Base-by-base conservation (phyloP, 164 flowering plant genomes). In the Vitis amurensis region DNA sequence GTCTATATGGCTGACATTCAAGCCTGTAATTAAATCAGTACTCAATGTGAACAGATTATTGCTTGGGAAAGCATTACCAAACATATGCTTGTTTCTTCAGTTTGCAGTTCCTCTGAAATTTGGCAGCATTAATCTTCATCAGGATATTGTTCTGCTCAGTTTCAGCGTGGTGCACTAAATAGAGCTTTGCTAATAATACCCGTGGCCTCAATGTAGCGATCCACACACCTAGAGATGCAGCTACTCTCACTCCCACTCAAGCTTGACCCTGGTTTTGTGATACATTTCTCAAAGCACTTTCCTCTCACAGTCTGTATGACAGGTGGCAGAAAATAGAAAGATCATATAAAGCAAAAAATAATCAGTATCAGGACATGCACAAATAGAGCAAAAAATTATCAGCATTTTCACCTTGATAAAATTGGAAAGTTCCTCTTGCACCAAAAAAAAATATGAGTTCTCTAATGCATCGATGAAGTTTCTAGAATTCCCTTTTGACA, bases 181-280 rank as follows among this genome's bases (percentile, higher is more conserved):
- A 94, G 82, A 72, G 98, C 84, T 80, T 72, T 86, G 79, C 95
- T 81, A 17, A 96, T 61, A 47, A 96, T 90, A 44, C 95, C 91
- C 3, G 97, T 90, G 11, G 99, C 99, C 64, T 96, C 99, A 59
- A 93, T 88, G 71, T 96, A 96, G 66, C 97, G 99, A 50, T 96
- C 99, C 74, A 93, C 87, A 64, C 98, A 93, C 80, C 97, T 85
- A 9, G 99, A 93, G 19, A 93, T 71, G 85, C 97, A 96, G 78
- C 97, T 96, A 68, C 94, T 82, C 79, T 96, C 99, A 15, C 98
- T 82, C 29, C 97, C 94, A 60, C 99, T 87, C 65, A 96, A 73
- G 78, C 97, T 91, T 64, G 90, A 79, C 27, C 98, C 99, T 3
- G 95, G 98, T 73, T 95, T 93, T 29, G 97, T 86, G 67, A 96